These are phyloP conservation scores for Hura crepitans DNA, from an alignment of 441 rosid genomes.

Conservation along the genomic window DNA sequence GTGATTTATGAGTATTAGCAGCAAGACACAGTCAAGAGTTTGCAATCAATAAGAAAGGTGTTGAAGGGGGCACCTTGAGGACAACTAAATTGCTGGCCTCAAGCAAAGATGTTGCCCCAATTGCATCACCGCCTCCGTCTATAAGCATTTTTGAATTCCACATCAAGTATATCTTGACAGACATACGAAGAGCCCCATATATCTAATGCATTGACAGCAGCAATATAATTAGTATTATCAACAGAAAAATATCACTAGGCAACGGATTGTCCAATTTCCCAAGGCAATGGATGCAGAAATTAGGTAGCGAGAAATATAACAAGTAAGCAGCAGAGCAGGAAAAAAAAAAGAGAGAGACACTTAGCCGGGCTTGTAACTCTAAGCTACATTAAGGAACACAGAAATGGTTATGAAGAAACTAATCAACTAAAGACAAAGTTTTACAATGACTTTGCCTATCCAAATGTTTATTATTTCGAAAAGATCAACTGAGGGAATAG, in stretches of 20 bases:
- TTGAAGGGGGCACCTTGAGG: constrained; percentile 58
- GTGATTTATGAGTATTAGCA: neutral
- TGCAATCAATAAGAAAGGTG: neutral
- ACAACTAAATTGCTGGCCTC: constrained; percentile 86
- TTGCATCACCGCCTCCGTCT: constrained; percentile 68
- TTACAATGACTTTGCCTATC: neutral
- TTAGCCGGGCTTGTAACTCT: neutral
- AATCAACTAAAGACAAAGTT: neutral
- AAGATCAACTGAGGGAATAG: neutral
- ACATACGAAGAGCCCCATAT: constrained; percentile 86
- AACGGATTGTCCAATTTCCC: neutral
- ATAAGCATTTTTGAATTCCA: constrained; percentile 86
- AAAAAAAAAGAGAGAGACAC: neutral
- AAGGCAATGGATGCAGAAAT: neutral
- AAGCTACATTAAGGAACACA: neutral
- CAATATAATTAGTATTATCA: neutral
- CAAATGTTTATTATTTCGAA: neutral
- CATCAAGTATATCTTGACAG: constrained; percentile 86
- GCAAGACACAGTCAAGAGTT: constrained; percentile 19
- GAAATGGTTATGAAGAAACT: neutral
- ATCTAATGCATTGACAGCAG: constrained; percentile 41
- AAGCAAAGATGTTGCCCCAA: constrained; percentile 66
- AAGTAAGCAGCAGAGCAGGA: neutral
- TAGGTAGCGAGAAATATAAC: neutral
- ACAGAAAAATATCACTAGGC: constrained; percentile 6